Evolutionary conservation across 148 eudicot species (phyloP).

Genomic region (Silene conica): DNA sequence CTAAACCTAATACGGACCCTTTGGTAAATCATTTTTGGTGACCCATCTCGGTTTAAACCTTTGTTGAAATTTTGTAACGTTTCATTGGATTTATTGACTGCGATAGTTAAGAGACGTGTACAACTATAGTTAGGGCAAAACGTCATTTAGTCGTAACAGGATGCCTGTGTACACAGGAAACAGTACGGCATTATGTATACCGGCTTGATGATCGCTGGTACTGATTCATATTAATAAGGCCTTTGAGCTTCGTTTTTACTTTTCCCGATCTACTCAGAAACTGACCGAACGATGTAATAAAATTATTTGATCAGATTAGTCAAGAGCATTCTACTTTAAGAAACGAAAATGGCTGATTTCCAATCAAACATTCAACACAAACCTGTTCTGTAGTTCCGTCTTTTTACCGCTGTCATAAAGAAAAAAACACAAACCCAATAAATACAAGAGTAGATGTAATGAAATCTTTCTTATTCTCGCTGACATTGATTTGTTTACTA

Average conservation of each 20-base stretch:
- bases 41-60: neutral
- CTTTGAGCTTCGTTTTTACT: neutral
- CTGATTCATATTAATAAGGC: neutral
- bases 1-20: neutral
- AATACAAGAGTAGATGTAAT: too few species aligned
- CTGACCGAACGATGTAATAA: neutral
- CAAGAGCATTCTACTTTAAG: too few species aligned
- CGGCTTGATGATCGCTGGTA: neutral
- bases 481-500: too few species aligned
- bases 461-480: too few species aligned
- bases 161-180: neutral
- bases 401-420: too few species aligned
- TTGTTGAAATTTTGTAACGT: neutral
- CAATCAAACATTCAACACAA: too few species aligned
- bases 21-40: neutral
- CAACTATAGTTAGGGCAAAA: neutral
- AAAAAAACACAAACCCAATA: too few species aligned
- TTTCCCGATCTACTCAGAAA: neutral
- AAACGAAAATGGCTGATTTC: too few species aligned
- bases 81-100: neutral
- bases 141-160: neutral
- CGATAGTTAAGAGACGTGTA: neutral
- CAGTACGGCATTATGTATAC: neutral
- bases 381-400: too few species aligned
- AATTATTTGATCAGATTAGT: neutral